Base-by-base conservation (phyloP, 2,329 filamentous ascomycete species). In the Alternaria triticina region DNA sequence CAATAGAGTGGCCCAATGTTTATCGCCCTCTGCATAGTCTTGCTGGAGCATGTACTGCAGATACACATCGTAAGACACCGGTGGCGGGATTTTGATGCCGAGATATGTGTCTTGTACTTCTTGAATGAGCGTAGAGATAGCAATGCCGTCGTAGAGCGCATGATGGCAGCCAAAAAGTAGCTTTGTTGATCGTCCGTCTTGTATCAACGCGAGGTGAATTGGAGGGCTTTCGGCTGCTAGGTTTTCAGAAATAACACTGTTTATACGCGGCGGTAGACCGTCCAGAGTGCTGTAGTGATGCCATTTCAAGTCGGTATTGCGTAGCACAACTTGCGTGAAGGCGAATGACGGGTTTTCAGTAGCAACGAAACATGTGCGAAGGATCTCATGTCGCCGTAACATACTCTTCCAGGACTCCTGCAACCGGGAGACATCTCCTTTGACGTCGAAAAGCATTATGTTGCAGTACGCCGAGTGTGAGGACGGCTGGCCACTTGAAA, bases 61-160 rank as follows among this genome's bases (percentile, higher is more conserved):
- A 73, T 96, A 96, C 0, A 82, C 74, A 13, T 86, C 84, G 66
- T 93, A 93, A 0, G 86, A 76, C 0, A 88, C 80, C 0, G 87
- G 76, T 0, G 82, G 65, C 0, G 82, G 78, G 1, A 96, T 80
- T 0, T 70, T 8, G 0, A 79, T 56, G 0, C 83, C 85, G 1
- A 77, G 64, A 33, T 90, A 88, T 4, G 87, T 66, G 2, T 82
- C 76, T 70, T 96, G 89, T 2, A 96, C 82, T 72, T 97, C 94
- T 0, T 86, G 78, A 23, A 95, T 85, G 0, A 97, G 82, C 9
- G 85, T 83, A 1, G 85, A 82, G 72, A 97, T 90, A 0, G 93
- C 93, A 36, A 91, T 88, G 0, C 91, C 94, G 79, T 97, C 94
- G 71, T 97, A 97, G 1, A 97, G 82, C 2, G 93, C 92, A 79